Conservation (phyloP, 176 grass and related monocot genomes). For the Oryza glaberrima region DNA sequence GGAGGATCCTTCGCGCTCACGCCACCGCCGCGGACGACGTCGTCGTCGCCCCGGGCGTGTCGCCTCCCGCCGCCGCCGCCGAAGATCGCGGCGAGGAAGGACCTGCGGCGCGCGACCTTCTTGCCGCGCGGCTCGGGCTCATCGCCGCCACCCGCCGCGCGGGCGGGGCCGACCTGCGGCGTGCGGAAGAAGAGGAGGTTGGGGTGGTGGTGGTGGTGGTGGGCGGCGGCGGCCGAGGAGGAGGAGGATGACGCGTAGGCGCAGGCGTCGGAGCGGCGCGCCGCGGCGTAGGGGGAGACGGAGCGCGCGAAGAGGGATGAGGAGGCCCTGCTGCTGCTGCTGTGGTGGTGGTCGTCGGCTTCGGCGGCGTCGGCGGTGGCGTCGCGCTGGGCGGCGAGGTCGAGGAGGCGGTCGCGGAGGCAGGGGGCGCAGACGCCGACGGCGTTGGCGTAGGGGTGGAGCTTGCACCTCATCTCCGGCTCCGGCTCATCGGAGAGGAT, state of each 20-base stretch:
- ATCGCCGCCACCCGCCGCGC: not conserved
- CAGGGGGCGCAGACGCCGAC: slow-evolving; percentile 79
- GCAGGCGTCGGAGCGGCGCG: slow-evolving; percentile 58
- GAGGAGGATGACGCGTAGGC: slow-evolving; percentile 16
- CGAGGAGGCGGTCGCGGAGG: slow-evolving; percentile 74
- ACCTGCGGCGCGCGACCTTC: not conserved
- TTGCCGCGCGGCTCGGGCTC: not conserved
- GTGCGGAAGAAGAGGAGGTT: slow-evolving; percentile 67
- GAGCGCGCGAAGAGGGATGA: slow-evolving; percentile 40
- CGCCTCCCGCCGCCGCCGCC: slow-evolving; percentile 35
- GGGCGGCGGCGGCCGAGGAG: not conserved
- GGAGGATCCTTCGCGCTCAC: slow-evolving; percentile 22
- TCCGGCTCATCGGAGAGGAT: not conserved
- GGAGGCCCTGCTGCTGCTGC: not conserved
- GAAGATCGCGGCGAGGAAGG: slow-evolving; percentile 48
- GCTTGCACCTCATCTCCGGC: slow-evolving; percentile 73
- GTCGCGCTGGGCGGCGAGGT: slow-evolving; percentile 51
- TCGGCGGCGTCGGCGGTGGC: not conserved
- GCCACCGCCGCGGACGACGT: not conserved
- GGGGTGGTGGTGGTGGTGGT: slow-evolving; percentile 32
- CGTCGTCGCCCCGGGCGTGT: not conserved
- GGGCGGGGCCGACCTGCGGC: slow-evolving; percentile 55
- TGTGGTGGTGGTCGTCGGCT: not conserved
- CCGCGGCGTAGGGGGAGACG: slow-evolving; percentile 51
- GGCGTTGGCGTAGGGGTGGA: slow-evolving; percentile 65